Base-by-base conservation (phyloP, 2,329 filamentous ascomycete genomes). In the Tympanopsis confertula region DNA sequence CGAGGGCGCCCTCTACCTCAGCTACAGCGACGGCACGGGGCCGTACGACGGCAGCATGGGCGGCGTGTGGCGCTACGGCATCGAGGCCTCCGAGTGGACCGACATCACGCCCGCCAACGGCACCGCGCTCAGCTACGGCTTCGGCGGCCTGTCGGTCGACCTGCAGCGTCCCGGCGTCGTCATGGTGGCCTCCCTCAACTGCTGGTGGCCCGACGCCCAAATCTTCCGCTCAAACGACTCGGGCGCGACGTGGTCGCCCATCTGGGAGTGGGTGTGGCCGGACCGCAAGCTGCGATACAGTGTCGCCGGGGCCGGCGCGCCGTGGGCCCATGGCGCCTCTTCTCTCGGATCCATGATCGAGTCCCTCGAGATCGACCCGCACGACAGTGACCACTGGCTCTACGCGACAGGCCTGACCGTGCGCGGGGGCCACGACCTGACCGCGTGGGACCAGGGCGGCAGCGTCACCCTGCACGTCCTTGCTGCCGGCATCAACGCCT, bases 281-380 rank as follows among this genome's bases (percentile, higher is more conserved):
- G 49, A 59, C 2, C 54, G 63, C 42, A 61, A 64, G 15, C 53
- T 58, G 12, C 65, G 69, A 46, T 74, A 71, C 41, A 52, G 50
- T 3, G 61, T 67, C 13, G 58, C 63, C 40, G 58, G 64, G 1
- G 50, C 61, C 1, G 64, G 65, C 20, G 70, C 69, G 0, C 71
- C 71, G 0, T 75, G 71, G 69, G 62, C 74, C 38, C 57, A 66
- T 45, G 59, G 64, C 17, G 57, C 62, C n/a, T 68, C 68, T 39
- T 51, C 69, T 13, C 51, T 77, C 3, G 73, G 73, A 1, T 77
- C 72, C 71, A 77, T 76, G 73, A 69, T 76, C 5, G 73, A 77
- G 46, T 56, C 65, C 0, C 51, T 77, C 5, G 68, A 68, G 17
- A 77, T 78, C 36, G 61, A 77, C 46, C 73, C 73, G 0, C 61